Evolutionary conservation across 805 yeast species (phyloP).

Genomic region (Cyberlindnera samutprakarnensis): DNA sequence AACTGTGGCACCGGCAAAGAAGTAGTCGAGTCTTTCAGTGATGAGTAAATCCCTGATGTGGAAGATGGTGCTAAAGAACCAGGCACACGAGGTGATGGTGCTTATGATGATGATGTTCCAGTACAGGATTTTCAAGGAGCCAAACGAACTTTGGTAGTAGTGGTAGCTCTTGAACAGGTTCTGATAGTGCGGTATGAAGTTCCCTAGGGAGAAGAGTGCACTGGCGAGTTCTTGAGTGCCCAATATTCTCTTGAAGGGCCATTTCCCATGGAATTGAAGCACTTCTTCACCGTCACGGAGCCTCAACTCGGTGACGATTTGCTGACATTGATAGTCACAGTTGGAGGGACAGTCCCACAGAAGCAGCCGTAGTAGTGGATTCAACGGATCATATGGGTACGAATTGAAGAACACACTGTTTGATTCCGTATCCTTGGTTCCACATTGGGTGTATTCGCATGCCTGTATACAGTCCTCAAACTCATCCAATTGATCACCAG

Average conservation of each 20-base stretch:
- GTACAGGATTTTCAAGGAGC: constrained; percentile 13
- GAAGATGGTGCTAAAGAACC: constrained; percentile 81
- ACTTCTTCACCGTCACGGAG: constrained; percentile 40
- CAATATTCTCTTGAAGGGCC: constrained; percentile 81
- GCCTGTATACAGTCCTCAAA: constrained; percentile 11
- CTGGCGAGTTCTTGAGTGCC: constrained; percentile 85
- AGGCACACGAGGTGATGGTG: constrained; percentile 70
- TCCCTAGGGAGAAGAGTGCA: constrained; percentile 67
- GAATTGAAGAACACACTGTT: constrained; percentile 9
- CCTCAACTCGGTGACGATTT: constrained; percentile 56
- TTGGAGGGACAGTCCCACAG: constrained; percentile 72
- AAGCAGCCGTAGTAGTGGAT: constrained; percentile 31
- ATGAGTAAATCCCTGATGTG: constrained; percentile 75
- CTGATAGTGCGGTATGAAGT: constrained; percentile 56
- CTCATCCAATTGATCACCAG: constrained; percentile 10
- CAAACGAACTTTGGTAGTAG: constrained; percentile 3
- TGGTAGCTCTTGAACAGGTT: constrained; percentile 30
- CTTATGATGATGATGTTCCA: constrained; percentile 41
- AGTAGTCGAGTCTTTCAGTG: constrained; percentile 86
- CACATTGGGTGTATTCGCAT: constrained; percentile 8
- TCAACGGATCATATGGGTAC: constrained; percentile 3
- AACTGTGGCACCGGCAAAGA: constrained; percentile 87
- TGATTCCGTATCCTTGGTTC: constrained; percentile 2
- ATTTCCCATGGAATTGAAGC: constrained; percentile 91
- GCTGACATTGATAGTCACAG: constrained; percentile 93